phyloP scores from a whole-genome alignment of 164 flowering plant genomes.

The Cinnamomum micranthum region DNA sequence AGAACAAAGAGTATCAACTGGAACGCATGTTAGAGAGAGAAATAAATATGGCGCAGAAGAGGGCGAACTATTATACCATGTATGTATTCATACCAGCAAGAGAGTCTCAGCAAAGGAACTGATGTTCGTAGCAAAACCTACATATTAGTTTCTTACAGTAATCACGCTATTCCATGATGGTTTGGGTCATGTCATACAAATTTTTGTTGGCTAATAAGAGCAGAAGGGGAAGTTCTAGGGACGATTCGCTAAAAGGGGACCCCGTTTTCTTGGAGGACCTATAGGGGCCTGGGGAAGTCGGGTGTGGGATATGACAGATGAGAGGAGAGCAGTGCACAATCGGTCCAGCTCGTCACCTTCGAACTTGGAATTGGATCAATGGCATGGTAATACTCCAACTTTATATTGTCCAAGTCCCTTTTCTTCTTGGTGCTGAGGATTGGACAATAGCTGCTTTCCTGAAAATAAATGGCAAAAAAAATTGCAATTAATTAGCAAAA shows the following conservation, averaged over 20 bases:
- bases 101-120: no score
- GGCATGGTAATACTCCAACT: constrained; percentile 53
- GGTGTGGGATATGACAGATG: constrained; percentile 61
- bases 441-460: constrained; percentile 22
- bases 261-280: constrained; percentile 18
- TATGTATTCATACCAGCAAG: no score
- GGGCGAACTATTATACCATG: neutral
- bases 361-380: constrained; percentile 68
- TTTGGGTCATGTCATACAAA: neutral
- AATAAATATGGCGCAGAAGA: neutral
- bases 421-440: constrained; percentile 8
- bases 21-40: neutral
- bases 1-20: neutral
- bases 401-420: constrained; percentile 13
- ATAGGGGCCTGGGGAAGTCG: constrained; percentile 12
- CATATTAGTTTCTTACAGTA: no score
- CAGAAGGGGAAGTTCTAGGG: neutral
- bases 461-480: constrained; percentile 3
- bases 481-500: neutral
- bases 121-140: no score
- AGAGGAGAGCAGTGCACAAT: constrained; percentile 72
- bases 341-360: constrained; percentile 51
- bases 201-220: neutral
- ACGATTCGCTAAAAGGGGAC: constrained; percentile 9
- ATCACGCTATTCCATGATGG: no score